Base-by-base conservation (phyloP, 1,284 basidiomycete genomes). In the Microbotryomycetes sp. region DNA sequence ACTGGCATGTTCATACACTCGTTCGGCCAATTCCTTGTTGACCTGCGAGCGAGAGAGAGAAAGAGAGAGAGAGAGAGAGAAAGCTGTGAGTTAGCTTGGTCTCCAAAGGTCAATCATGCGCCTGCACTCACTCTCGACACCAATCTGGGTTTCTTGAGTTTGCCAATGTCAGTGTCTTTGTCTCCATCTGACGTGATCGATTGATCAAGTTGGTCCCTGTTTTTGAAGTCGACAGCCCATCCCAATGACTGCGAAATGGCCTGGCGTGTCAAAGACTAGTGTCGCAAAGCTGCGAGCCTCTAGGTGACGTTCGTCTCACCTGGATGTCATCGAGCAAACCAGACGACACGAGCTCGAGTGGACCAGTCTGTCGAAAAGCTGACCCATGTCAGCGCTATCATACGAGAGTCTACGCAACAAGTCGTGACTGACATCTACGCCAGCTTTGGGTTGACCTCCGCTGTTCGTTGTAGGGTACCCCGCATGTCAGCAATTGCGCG, bases 201-300 rank as follows among this genome's bases (percentile, higher is more conserved):
- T 56, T 86, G 84, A 72, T 89, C 86, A 73, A 96, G 94, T 67
- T 88, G 84, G 74, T 93, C 88, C 72, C 92, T 88, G 2, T 89
- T 88, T 67, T 92, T 85, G 74, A 94, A 92, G 54, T 85, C 77
- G 71, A 97, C 92, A 28, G 84, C 80, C 91, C 92, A 97, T 53
- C 91, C 92, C 28, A 98, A 84, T 14, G 79, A 26, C 64, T 71
- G 62, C 7, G 23, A 23, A n/a, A 48, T 23, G 49, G 58, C 57
- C 54, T 32, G 6, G 48, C 26, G 28, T 28, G 32, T 58, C 31
- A 71, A 62, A 65, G 25, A 23, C 16, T 25, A 23, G 9, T 54
- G 15, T n/a, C 30, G 23, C 5, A 2, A 42, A 3, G 2, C 23
- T 3, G 0, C 28, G 12, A 15, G 9, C 6, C 22, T 28, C 45